Conservation (phyloP, 2,329 filamentous ascomycete genomes). For the Monosporascus sp. region DNA sequence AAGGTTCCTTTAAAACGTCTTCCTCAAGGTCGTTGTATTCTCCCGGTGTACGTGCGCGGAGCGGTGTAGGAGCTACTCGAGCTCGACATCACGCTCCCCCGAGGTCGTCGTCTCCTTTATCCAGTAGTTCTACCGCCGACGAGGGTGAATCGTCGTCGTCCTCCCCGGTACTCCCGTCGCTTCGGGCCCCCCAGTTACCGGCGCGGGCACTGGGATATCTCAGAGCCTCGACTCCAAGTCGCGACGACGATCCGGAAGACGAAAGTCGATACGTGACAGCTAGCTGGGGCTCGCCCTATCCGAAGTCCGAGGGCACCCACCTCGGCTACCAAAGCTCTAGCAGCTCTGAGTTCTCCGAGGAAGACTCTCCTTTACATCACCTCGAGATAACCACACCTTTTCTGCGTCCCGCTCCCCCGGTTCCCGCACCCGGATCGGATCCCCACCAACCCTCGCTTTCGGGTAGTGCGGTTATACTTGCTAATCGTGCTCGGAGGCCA, state of each 20-base stretch:
- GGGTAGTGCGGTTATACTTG: slow-evolving; percentile 54
- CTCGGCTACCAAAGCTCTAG: slow-evolving; percentile 47
- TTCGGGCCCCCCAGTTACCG: slow-evolving; percentile 53
- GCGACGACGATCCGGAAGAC: slow-evolving; percentile 22
- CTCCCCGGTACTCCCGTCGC: slow-evolving; percentile 53
- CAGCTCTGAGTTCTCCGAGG: slow-evolving; percentile 46
- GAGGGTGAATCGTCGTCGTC: slow-evolving; percentile 44
- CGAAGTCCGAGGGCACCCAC: slow-evolving; percentile 51
- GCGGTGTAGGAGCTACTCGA: slow-evolving; percentile 39
- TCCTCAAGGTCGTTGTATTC: slow-evolving; percentile 43
- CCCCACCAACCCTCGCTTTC: slow-evolving; percentile 28
- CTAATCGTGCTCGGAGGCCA: slow-evolving; percentile 55
- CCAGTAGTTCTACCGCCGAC: slow-evolving; percentile 54
- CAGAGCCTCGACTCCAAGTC: slow-evolving; percentile 38
- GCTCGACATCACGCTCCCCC: slow-evolving; percentile 32
- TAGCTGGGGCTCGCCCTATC: slow-evolving; percentile 90
- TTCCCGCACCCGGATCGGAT: slow-evolving; percentile 32
- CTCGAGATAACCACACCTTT: slow-evolving; percentile 59
- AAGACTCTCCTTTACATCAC: slow-evolving; percentile 56
- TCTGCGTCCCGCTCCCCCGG: slow-evolving; percentile 49
- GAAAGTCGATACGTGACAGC: slow-evolving; percentile 57
- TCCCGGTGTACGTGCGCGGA: slow-evolving; percentile 59
- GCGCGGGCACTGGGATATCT: slow-evolving; percentile 50
- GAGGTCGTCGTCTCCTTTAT: slow-evolving; percentile 51
- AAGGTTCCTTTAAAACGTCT: slow-evolving; percentile 50